These are phyloP conservation scores for Penicillium parvum DNA, from an alignment of 495 filamentous ascomycete genomes.

Conservation along the genomic window DNA sequence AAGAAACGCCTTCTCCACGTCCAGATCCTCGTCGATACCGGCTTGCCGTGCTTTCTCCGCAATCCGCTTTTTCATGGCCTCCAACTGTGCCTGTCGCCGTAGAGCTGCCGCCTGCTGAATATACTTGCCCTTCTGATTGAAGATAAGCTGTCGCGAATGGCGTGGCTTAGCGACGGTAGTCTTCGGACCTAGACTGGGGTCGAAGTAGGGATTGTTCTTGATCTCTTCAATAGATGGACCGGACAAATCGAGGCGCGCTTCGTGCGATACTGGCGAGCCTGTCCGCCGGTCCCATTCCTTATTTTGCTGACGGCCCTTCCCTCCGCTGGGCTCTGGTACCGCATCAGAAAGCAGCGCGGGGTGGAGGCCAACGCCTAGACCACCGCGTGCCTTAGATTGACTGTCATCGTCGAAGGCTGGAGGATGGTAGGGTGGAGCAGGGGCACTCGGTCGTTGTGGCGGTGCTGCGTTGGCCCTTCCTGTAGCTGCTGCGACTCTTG, in stretches of 20 bases:
- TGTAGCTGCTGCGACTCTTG: slow-evolving; percentile 73
- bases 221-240: slow-evolving; percentile 65
- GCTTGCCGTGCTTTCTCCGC: slow-evolving; percentile 78
- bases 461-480: slow-evolving; percentile 49
- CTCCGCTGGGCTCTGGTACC: slow-evolving; percentile 56
- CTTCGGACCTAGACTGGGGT: slow-evolving; percentile 63
- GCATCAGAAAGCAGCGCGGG: slow-evolving; percentile 77
- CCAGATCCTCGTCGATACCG: slow-evolving; percentile 85
- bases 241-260: slow-evolving; percentile 63
- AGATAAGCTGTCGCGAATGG: slow-evolving; percentile 69
- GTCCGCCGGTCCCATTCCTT: slow-evolving; percentile 57
- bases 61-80: slow-evolving; percentile 91
- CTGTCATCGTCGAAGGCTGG: slow-evolving; percentile 45
- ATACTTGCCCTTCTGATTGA: slow-evolving; percentile 97
- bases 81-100: slow-evolving; percentile 78
- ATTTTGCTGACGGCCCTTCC: slow-evolving; percentile 50
- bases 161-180: slow-evolving; percentile 59
- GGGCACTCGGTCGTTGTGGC: slow-evolving; percentile 34
- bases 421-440: slow-evolving; percentile 38
- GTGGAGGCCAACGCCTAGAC: slow-evolving; percentile 85
- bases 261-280: slow-evolving; percentile 19
- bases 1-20: slow-evolving; percentile 82
- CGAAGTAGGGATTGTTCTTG: slow-evolving; percentile 81
- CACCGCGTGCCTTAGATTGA: slow-evolving; percentile 57
- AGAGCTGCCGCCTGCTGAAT: slow-evolving; percentile 88